Base-by-base conservation (phyloP, 768 basidiomycete species). In the Calocybe indica region DNA sequence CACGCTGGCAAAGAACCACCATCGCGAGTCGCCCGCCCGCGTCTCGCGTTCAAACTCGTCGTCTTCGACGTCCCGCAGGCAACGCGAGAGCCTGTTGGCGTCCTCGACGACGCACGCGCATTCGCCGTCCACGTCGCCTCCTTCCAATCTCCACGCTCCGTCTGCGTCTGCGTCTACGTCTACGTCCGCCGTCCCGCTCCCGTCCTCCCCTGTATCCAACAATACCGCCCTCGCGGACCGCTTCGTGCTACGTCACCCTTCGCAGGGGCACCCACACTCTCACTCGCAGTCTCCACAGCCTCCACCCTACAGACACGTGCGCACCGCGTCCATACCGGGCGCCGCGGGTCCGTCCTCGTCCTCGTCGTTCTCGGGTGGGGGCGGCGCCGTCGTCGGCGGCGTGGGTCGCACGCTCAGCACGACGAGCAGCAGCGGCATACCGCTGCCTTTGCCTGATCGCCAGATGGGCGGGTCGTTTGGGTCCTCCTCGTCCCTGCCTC, bases 1-100 rank as follows among this genome's bases (percentile, higher is more conserved):
- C 0, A 90, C 88, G 0, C 69, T 89, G 8, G 70, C 73, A 31
- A 82, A 79, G 73, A 78, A 83, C 57, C 75, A 77, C 48, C 78
- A 78, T 47, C 74, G 81, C 4, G 78, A 82, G 47, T 80, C 77
- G 7, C 45, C 13, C 62, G 77, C 44, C 65, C 73, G 0, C 70
- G 67, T 12, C 22, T 65, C 67, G n/a, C 22, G 38, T 15, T 43
- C 15, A 49, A 52, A 30, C 52, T 52, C 33, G 37, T 12, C 40
- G 8, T 40, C 43, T n/a, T 41, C 50, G 8, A 46, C 45, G 29
- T 51, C 50, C 22, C 22, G 22, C 22, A 22, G 22, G 22, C 22
- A 22, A 4, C 22, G 22, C 1, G 30, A 29, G 33, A 7, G 46
- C 37, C n/a, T 14, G 12, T 39, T 50, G 38, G 38, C 36, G 38